These are phyloP conservation scores for Epichloe scottii DNA, from an alignment of 2,329 filamentous ascomycete species.

Conservation along the genomic window DNA sequence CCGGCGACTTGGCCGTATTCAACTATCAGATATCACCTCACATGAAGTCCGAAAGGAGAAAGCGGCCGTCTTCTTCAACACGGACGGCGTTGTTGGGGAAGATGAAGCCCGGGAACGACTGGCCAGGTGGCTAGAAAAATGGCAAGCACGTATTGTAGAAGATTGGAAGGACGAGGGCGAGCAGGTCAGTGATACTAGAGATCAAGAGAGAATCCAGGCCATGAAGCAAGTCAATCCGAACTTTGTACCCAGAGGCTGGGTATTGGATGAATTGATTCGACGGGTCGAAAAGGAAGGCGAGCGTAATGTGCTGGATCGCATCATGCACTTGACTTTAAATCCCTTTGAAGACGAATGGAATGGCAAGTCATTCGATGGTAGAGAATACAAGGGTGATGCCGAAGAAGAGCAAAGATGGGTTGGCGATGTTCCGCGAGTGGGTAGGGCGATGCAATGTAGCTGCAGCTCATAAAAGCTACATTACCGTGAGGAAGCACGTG, in stretches of 20 bases:
- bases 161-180: slow-evolving; percentile 54
- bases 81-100: slow-evolving; percentile 52
- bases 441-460: slow-evolving; percentile 82
- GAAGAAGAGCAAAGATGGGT: slow-evolving; percentile 74
- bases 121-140: slow-evolving; percentile 69
- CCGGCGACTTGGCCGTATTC: slow-evolving; percentile 58
- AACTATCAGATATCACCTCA: slow-evolving; percentile 48
- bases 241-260: slow-evolving; percentile 83
- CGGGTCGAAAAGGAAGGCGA: slow-evolving; percentile 78
- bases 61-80: slow-evolving; percentile 68
- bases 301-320: slow-evolving; percentile 59
- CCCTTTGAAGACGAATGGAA: slow-evolving; percentile 76
- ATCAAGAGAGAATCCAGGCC: slow-evolving; percentile 49
- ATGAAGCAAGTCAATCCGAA: slow-evolving; percentile 90
- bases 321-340: slow-evolving; percentile 72
- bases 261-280: slow-evolving; percentile 85
- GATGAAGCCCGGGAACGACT: slow-evolving; percentile 54
- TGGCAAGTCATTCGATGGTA: slow-evolving; percentile 32
- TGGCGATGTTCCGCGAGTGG: slow-evolving; percentile 67
- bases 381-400: slow-evolving; percentile 43
- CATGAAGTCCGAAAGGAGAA: slow-evolving; percentile 48
- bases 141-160: slow-evolving; percentile 57
- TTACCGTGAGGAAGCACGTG: background rate
- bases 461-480: slow-evolving; percentile 61
- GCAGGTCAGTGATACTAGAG: slow-evolving; percentile 25